Conservation (phyloP, 2,329 filamentous ascomycete species). For the Lanzia echinophila region DNA sequence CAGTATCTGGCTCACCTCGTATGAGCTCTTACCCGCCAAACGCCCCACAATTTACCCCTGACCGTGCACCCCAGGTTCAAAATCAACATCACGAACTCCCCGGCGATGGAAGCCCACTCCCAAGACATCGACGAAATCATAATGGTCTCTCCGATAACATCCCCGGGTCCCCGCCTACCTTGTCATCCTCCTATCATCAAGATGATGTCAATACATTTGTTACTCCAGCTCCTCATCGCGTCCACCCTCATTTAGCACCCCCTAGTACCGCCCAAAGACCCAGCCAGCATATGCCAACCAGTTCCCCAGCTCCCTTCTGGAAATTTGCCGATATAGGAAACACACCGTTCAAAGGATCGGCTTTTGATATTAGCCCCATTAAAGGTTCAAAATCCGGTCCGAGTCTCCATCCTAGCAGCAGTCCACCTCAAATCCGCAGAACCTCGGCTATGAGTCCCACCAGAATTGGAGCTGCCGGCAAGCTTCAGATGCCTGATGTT, state of each 20-base stretch:
- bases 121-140: constrained; percentile 42
- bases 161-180: constrained; percentile 49
- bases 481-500: constrained; percentile 16
- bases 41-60: constrained; percentile 48
- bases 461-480: constrained; percentile 16
- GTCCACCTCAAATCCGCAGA: constrained; percentile 39
- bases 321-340: constrained; percentile 73
- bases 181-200: constrained; percentile 56
- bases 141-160: constrained; percentile 42
- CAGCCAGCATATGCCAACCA: constrained; percentile 80
- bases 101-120: constrained; percentile 54
- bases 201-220: constrained; percentile 57
- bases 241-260: constrained; percentile 68
- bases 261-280: constrained; percentile 76
- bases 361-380: constrained; percentile 53
- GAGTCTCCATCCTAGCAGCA: constrained; percentile 46
- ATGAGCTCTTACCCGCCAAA: constrained; percentile 42
- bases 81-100: constrained; percentile 22
- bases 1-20: constrained; percentile 47
- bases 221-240: constrained; percentile 65
- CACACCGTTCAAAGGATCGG: constrained; percentile 52
- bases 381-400: constrained; percentile 36
- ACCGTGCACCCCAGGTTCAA: constrained; percentile 40
- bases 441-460: constrained; percentile 25
- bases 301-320: constrained; percentile 82